A percentile compares a stretch with the other conserved stretches of the same genome.
Conservation (phyloP, 1,139 yeast species). For the Torulaspora globosa region DNA sequence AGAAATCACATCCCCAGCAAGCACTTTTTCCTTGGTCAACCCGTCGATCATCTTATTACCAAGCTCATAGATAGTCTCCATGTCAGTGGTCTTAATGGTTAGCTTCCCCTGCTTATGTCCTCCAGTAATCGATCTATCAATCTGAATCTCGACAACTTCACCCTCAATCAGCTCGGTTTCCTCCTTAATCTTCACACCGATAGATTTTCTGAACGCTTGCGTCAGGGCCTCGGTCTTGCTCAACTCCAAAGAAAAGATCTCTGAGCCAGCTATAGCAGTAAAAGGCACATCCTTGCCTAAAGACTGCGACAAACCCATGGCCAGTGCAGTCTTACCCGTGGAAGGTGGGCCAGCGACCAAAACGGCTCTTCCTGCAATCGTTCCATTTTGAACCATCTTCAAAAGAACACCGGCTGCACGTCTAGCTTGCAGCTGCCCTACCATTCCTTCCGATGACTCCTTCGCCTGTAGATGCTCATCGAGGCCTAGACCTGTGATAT, state of each 20-base stretch:
- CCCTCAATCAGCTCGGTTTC: slow-evolving; percentile 98
- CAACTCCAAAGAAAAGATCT: slow-evolving; percentile 83
- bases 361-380: slow-evolving; percentile 95
- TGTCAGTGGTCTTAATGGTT: slow-evolving; percentile 95
- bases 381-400: slow-evolving; percentile 89
- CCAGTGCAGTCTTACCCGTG: slow-evolving; percentile 98
- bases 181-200: slow-evolving; percentile 92
- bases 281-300: slow-evolving; percentile 92
- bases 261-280: slow-evolving; percentile 92
- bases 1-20: slow-evolving; percentile 96
- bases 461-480: slow-evolving; percentile 87
- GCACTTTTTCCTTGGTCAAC: slow-evolving; percentile 86
- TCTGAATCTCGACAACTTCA: slow-evolving; percentile 97
- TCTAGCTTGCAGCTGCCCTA: slow-evolving; percentile 92
- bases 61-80: slow-evolving; percentile 97
- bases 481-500: slow-evolving; percentile 89
- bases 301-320: slow-evolving; percentile 91
- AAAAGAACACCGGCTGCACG: slow-evolving; percentile 92
- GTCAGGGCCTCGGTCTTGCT: slow-evolving; percentile 94
- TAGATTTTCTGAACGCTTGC: slow-evolving; percentile 92
- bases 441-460: slow-evolving; percentile 86
- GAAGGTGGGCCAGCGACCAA: slow-evolving; percentile 97
- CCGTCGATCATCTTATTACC: slow-evolving; percentile 98
- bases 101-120: slow-evolving; percentile 98
- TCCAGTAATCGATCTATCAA: slow-evolving; percentile 92